A percentile compares a stretch with the other conserved stretches of the same genome.
Conservation (phyloP, 1,284 basidiomycete genomes). For the Gomphus bonarii region DNA sequence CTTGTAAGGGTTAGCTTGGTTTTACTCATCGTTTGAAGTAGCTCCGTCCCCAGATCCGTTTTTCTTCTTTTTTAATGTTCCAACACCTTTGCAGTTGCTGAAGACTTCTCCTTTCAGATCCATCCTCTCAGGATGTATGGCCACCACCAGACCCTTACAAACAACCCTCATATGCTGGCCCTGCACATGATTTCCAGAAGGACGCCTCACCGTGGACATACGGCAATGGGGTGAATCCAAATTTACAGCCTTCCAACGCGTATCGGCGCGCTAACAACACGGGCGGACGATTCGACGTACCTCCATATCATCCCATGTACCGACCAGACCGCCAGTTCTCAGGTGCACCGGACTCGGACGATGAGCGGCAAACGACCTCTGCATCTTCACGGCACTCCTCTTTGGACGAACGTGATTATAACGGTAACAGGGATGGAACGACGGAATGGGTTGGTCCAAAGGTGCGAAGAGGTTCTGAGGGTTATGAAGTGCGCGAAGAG, state of each 20-base stretch:
- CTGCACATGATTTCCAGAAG: slow-evolving; percentile 22
- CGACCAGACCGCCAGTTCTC: slow-evolving; percentile 17
- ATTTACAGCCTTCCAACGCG: slow-evolving; percentile 52
- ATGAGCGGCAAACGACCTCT: slow-evolving; percentile 15
- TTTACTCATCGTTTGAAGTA: slow-evolving; percentile 6
- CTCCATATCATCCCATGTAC: slow-evolving; percentile 69
- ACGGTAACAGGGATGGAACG: slow-evolving; percentile 29
- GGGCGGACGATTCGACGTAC: slow-evolving; percentile 33
- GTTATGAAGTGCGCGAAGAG: slow-evolving; percentile 53
- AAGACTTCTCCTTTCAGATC: slow-evolving; percentile 1
- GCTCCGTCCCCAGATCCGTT: background rate
- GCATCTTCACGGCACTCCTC: slow-evolving; percentile 20
- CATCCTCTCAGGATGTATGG: slow-evolving; percentile 28
- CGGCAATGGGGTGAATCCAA: slow-evolving; percentile 68
- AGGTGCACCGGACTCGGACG: slow-evolving; percentile 8
- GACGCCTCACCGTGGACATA: slow-evolving; percentile 72
- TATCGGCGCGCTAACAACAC: slow-evolving; percentile 15
- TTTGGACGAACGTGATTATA: slow-evolving; percentile 24
- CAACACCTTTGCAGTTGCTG: background rate
- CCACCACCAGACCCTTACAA: slow-evolving; percentile 47
- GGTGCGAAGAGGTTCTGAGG: slow-evolving; percentile 67
- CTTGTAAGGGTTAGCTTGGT: background rate
- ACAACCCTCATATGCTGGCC: slow-evolving; percentile 24
- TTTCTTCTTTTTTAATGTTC: background rate
- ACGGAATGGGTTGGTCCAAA: slow-evolving; percentile 20